Evolutionary conservation across 129 eudicot genomes (phyloP).

Genomic region (Arctium minus): DNA sequence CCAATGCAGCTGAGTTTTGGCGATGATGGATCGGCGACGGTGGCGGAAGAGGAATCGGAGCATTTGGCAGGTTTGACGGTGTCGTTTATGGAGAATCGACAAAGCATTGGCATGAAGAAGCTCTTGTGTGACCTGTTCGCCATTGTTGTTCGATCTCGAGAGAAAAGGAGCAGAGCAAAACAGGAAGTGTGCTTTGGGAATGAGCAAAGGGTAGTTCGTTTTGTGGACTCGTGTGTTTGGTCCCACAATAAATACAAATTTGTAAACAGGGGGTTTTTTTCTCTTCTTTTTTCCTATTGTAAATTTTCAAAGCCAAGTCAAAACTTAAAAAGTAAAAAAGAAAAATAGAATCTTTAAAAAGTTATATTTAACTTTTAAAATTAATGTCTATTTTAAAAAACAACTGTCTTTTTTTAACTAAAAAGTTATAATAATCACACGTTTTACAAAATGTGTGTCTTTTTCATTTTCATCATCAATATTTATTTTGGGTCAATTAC

Average conservation of each 20-base stretch:
- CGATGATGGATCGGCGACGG: conserved; percentile 47
- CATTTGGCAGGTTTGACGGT: conserved; percentile 22
- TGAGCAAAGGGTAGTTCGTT: conserved; percentile 3
- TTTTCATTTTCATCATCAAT: too few species aligned
- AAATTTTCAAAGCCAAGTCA: too few species aligned
- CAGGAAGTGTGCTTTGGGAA: not conserved
- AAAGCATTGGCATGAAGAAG: conserved; percentile 58
- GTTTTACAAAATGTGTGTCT: too few species aligned
- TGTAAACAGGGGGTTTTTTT: not conserved
- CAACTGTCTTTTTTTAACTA: too few species aligned
- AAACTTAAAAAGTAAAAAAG: too few species aligned
- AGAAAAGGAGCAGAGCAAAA: not conserved
- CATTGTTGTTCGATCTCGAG: conserved; percentile 13
- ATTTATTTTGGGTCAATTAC: too few species aligned
- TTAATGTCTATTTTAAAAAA: too few species aligned
- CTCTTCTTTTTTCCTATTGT: not conserved
- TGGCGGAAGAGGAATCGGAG: not conserved
- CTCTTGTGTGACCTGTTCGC: conserved; percentile 20
- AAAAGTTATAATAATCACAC: too few species aligned
- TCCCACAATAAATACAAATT: conserved; percentile 3
- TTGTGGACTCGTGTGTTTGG: conserved; percentile 13
- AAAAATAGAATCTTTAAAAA: too few species aligned
- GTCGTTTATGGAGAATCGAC: conserved; percentile 49
- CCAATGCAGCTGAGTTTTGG: conserved; percentile 79
- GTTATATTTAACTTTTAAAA: too few species aligned